phyloP scores from a whole-genome alignment of 2,329 filamentous ascomycete species.

The Fusarium devonianum region DNA sequence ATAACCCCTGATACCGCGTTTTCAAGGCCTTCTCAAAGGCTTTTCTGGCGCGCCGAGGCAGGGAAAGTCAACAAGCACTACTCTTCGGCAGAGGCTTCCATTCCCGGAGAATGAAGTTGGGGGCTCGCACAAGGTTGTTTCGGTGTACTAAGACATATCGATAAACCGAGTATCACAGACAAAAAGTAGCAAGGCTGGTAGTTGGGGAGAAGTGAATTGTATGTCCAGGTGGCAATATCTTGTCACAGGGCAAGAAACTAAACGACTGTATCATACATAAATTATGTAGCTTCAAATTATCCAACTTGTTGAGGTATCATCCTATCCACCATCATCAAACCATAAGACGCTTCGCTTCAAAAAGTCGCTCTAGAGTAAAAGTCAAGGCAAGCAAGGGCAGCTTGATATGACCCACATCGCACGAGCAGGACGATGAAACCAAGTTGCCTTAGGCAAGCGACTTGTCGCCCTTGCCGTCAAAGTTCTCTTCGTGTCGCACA shows the following conservation, averaged over 20 bases:
- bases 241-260: slow-evolving; percentile 2
- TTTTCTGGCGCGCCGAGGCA: too few species aligned
- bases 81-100: too few species aligned
- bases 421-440: not conserved
- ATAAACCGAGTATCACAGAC: too few species aligned
- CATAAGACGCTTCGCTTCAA: slow-evolving; percentile 23
- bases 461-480: slow-evolving; percentile 26
- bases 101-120: too few species aligned
- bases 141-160: too few species aligned
- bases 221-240: not conserved
- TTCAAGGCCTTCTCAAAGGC: too few species aligned
- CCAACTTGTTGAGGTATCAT: slow-evolving; percentile 6
- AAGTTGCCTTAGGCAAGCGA: slow-evolving; percentile 12
- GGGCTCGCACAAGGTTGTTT: too few species aligned
- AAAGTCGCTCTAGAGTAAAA: slow-evolving; percentile 7
- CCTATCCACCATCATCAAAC: slow-evolving; percentile 13
- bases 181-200: too few species aligned
- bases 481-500: slow-evolving; percentile 37
- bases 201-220: slow-evolving; percentile 3
- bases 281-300: slow-evolving; percentile 5
- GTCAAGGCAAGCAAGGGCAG: not conserved
- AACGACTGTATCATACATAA: not conserved
- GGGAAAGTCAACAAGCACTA: too few species aligned
- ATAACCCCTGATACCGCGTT: too few species aligned
- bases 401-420: not conserved